These are phyloP conservation scores for Suillus clintonianus DNA, from an alignment of 768 basidiomycete genomes.

Conservation along the genomic window DNA sequence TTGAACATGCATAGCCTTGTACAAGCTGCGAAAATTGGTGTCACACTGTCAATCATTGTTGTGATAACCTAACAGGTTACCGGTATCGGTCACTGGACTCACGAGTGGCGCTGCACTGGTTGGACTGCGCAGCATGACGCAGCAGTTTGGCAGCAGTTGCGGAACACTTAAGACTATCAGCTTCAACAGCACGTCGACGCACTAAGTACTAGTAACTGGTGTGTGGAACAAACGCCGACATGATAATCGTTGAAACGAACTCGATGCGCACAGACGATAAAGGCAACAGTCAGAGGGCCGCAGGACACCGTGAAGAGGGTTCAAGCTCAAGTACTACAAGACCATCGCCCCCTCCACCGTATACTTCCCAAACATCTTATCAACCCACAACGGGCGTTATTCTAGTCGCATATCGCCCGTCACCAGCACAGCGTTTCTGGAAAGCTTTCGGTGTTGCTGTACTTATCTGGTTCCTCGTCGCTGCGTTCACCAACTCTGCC, in stretches of 20 bases:
- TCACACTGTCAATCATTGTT: no score
- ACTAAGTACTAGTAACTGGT: not conserved
- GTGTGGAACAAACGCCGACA: not conserved
- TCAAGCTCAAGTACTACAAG: not conserved
- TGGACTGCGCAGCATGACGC: not conserved
- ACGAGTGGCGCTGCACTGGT: not conserved
- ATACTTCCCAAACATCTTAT: conserved; percentile 1
- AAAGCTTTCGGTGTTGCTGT: conserved; percentile 27
- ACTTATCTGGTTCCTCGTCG: conserved; percentile 20
- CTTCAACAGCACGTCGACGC: not conserved
- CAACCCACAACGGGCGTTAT: not conserved
- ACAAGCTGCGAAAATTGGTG: no score
- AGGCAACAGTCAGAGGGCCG: no score
- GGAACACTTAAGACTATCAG: not conserved
- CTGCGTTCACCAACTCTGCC: conserved; percentile 1
- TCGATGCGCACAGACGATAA: not conserved
- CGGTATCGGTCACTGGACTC: no score
- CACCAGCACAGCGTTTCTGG: conserved; percentile 21
- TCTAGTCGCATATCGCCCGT: not conserved
- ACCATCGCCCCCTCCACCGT: conserved; percentile 7
- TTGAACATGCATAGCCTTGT: no score
- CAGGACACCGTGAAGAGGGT: not conserved
- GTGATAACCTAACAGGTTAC: no score
- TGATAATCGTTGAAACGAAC: conserved; percentile 8
- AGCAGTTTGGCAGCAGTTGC: not conserved